phyloP scores from a whole-genome alignment of 2,329 filamentous ascomycete genomes.

The Pseudocercospora eumusae region DNA sequence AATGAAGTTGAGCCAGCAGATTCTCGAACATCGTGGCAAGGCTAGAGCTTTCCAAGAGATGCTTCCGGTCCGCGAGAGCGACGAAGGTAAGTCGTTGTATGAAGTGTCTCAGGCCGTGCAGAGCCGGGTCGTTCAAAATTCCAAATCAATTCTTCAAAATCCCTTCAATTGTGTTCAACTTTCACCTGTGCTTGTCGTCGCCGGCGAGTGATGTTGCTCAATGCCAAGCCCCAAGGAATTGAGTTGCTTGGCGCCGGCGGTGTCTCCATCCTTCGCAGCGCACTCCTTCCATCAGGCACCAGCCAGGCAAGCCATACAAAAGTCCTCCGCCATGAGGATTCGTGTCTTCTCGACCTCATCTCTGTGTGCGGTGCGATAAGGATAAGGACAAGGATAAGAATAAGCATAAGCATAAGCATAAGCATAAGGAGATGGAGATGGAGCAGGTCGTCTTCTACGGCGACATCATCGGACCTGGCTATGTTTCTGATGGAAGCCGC shows the following conservation, averaged over 20 bases:
- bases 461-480: neutral
- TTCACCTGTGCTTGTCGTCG: neutral
- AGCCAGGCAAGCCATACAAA: slow-evolving; percentile 2
- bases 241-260: slow-evolving; percentile 4
- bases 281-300: neutral
- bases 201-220: neutral
- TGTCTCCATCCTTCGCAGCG: neutral
- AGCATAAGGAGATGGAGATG: neutral
- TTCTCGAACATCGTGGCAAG: too few relatives aligned
- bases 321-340: slow-evolving; percentile 1
- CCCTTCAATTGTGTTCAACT: neutral
- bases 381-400: too few relatives aligned
- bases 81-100: too few relatives aligned
- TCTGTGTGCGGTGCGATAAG: neutral
- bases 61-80: too few relatives aligned
- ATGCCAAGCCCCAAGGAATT: neutral
- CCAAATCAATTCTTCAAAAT: neutral
- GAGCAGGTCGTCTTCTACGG: neutral
- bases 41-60: too few relatives aligned
- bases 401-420: neutral
- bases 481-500: neutral
- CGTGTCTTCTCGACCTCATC: neutral
- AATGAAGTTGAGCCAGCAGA: too few relatives aligned
- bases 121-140: neutral
- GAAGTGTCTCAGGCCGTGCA: too few relatives aligned